A percentile compares a stretch with the other conserved stretches of the same genome.
phyloP scores from a whole-genome alignment of 169 alveolate genomes.

The Eimeria maxima region DNA sequence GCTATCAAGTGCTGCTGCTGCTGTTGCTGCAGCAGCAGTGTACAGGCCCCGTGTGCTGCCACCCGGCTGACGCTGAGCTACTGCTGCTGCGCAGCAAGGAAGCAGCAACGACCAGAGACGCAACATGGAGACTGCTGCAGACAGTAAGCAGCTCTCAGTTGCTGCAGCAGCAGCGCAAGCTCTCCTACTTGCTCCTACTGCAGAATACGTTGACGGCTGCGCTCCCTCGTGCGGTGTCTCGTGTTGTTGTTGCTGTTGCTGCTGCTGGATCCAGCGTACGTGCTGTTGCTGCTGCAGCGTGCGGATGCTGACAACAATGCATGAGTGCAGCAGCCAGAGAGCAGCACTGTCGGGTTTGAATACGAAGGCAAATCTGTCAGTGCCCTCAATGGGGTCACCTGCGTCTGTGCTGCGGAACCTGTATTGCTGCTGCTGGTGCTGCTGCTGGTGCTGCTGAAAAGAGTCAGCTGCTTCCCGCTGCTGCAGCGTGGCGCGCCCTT shows the following conservation, averaged over 20 bases:
- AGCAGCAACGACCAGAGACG: constrained; percentile 59
- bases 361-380: background rate
- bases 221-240: background rate
- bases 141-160: constrained; percentile 20
- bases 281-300: constrained; percentile 77
- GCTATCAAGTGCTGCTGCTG: constrained; percentile 61
- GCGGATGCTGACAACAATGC: background rate
- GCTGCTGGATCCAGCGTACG: constrained; percentile 25
- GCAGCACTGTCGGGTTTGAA: constrained; percentile 17
- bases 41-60: constrained; percentile 15
- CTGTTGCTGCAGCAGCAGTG: constrained; percentile 54
- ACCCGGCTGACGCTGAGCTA: background rate
- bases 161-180: constrained; percentile 44
- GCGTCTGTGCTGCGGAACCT: background rate
- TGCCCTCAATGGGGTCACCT: background rate
- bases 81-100: constrained; percentile 57
- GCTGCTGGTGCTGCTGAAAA: constrained; percentile 38
- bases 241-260: constrained; percentile 26
- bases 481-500: constrained; percentile 8
- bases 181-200: background rate
- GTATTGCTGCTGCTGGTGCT: constrained; percentile 34
- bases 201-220: background rate
- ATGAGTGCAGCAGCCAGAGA: constrained; percentile 3
- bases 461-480: constrained; percentile 63
- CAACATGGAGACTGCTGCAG: constrained; percentile 19